These are phyloP conservation scores for Cicer cuneatum DNA, from an alignment of 306 rosid genomes.

Conservation along the genomic window DNA sequence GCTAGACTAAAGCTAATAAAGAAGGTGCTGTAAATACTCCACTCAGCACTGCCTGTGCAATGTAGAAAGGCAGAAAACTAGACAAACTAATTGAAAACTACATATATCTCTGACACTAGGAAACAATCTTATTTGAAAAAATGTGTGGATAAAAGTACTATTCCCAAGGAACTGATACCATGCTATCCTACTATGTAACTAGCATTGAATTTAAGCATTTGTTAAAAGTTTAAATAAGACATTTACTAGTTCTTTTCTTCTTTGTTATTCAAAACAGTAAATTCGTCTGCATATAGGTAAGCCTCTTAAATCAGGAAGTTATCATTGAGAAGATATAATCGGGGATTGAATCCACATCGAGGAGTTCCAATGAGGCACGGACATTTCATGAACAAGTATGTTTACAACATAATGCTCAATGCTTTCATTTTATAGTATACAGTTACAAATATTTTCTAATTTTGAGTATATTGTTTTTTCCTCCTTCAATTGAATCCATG, in stretches of 20 bases:
- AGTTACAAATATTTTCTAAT: slow-evolving; percentile 35
- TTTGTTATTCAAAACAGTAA: slow-evolving; percentile 24
- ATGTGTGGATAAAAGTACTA: not conserved
- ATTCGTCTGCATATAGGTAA: slow-evolving; percentile 63
- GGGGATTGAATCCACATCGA: slow-evolving; percentile 78
- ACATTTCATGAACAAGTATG: slow-evolving; percentile 84
- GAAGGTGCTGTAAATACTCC: too few species aligned
- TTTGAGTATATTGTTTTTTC: slow-evolving; percentile 18
- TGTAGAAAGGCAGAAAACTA: too few species aligned
- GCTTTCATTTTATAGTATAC: slow-evolving; percentile 19
- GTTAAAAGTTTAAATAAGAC: not conserved
- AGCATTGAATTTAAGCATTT: slow-evolving; percentile 18
- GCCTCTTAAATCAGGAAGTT: slow-evolving; percentile 86
- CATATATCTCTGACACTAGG: not conserved
- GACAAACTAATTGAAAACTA: too few species aligned
- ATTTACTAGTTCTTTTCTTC: slow-evolving; percentile 26
- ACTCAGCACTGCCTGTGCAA: too few species aligned
- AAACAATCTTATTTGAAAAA: slow-evolving; percentile 18
- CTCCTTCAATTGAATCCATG: slow-evolving; percentile 13
- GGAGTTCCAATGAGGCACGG: slow-evolving; percentile 73
- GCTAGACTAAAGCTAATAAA: too few species aligned
- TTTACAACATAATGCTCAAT: slow-evolving; percentile 11
- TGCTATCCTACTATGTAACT: slow-evolving; percentile 17
- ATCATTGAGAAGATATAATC: slow-evolving; percentile 88
- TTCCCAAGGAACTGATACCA: slow-evolving; percentile 7